Evolutionary conservation across 345 rosid species (phyloP), one percentile per base, ranked within the genome.

Genomic region (Lepidium africanum): DNA sequence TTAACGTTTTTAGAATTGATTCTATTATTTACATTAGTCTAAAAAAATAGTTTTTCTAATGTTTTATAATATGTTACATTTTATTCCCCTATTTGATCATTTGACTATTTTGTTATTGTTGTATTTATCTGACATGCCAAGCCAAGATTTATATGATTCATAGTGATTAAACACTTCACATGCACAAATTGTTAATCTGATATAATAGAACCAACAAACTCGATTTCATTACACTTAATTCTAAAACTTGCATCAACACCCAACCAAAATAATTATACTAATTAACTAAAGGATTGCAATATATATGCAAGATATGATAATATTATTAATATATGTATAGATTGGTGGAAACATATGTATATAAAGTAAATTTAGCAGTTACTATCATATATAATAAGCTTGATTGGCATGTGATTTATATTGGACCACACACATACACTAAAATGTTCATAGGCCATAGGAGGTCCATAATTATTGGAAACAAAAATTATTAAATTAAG

Each of bases 381-480:
- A 6, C 23, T 47, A 64, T 49, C 71, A 65, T 57, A 58, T 67
- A 58, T 67, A 50, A 66, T 73, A 38, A 59, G 62, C 58, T 67
- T 67, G 63, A 53, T 67, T 45, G 56, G 43, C 68, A 60, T 74
- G 77, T 74, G 73, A 74, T 67, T 49, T 53, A 38, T 36, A 60
- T 35, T 74, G 64, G 78, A 60, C 72, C 73, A 60, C 73, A 27
- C 6, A 23, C 13, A 72, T 7, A 43, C 58, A 67, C 58, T 23
- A 58, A 47, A 57, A 43, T 42, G 42, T 9, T 45, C 21, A 42
- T 42, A 33, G 42, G 14, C 46, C 39, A 51, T 51, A 41, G 36
- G 14, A 10, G 17, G 51, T 65, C 63, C 68, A 67, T 66, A 10
- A 46, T 45, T 38, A 37, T 37, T 52, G 43, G 41, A 15, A 33